These are phyloP conservation scores for Orbilia ellipsospora DNA, from an alignment of 2,329 filamentous ascomycete species.

Conservation along the genomic window DNA sequence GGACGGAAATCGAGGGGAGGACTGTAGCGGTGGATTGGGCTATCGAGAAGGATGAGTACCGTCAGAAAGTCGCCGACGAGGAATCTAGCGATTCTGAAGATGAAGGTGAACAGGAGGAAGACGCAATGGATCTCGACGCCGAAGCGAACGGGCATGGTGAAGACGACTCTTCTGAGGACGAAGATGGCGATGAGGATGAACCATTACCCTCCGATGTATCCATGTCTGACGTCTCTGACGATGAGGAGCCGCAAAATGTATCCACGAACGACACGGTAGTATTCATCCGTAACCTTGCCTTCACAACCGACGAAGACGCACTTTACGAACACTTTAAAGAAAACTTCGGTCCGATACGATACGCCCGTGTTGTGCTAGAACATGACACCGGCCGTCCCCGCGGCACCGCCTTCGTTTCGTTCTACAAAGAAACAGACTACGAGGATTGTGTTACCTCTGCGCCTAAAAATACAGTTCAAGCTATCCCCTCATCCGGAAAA, in stretches of 20 bases:
- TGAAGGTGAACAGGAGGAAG: constrained; percentile 64
- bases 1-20: constrained; percentile 87
- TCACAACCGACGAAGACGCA: constrained; percentile 82
- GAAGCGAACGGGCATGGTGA: constrained; percentile 62
- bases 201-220: constrained; percentile 62
- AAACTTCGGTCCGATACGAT: constrained; percentile 86
- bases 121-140: constrained; percentile 64
- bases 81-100: constrained; percentile 65
- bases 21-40: constrained; percentile 96
- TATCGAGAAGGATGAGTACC: constrained; percentile 89
- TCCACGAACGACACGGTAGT: constrained; percentile 70
- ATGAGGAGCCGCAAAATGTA: constrained; percentile 59
- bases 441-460: constrained; percentile 79
- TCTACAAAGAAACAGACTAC: constrained; percentile 80
- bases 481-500: constrained; percentile 63
- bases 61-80: constrained; percentile 70
- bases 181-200: constrained; percentile 61
- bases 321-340: constrained; percentile 83
- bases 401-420: constrained; percentile 95
- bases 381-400: constrained; percentile 84
- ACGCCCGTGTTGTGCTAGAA: constrained; percentile 91
- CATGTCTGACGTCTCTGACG: constrained; percentile 62
- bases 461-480: constrained; percentile 68
- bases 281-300: constrained; percentile 94
- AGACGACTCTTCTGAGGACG: constrained; percentile 61